Conservation (phyloP, 208 protist species). For the Strigomonas galati region DNA sequence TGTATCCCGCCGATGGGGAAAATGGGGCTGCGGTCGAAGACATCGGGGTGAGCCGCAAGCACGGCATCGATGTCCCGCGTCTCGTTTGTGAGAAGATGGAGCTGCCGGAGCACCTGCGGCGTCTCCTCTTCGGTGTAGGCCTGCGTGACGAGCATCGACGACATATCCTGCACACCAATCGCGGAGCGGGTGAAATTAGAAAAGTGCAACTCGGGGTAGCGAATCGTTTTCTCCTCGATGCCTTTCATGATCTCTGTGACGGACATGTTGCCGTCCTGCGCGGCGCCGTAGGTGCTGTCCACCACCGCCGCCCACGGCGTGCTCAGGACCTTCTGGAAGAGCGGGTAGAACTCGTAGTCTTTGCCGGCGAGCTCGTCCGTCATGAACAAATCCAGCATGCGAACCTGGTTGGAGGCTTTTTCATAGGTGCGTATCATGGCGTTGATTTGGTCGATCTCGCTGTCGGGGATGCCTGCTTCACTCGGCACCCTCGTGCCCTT, state of each 20-base stretch:
- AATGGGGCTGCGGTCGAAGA: conserved; percentile 20
- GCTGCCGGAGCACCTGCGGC: conserved; percentile 17
- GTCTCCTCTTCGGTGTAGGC: conserved; percentile 21
- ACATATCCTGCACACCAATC: conserved; percentile 28
- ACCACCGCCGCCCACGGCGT: conserved; percentile 15
- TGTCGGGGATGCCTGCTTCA: conserved; percentile 36
- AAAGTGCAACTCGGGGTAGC: conserved; percentile 27
- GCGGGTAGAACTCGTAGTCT: conserved; percentile 73
- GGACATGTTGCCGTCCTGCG: neutral
- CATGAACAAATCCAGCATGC: conserved; percentile 32
- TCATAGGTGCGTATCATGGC: conserved; percentile 18
- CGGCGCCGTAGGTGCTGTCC: neutral
- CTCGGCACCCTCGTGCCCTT: conserved; percentile 23
- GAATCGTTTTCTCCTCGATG: neutral
- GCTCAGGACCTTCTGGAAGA: conserved; percentile 18
- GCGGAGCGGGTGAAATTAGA: conserved; percentile 45
- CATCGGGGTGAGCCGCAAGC: conserved; percentile 9
- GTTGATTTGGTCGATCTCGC: conserved; percentile 30
- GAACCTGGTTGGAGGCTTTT: conserved; percentile 20
- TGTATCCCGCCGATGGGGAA: conserved; percentile 49
- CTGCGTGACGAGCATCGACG: conserved; percentile 29
- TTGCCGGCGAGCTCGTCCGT: conserved; percentile 47
- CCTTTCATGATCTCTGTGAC: conserved; percentile 5
- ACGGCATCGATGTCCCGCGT: conserved; percentile 20
- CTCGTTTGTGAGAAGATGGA: conserved; percentile 18